A percentile compares a stretch with the other conserved stretches of the same genome.
These are phyloP conservation scores for Abrus pulchellus DNA, from an alignment of 306 rosid genomes.

Conservation along the genomic window DNA sequence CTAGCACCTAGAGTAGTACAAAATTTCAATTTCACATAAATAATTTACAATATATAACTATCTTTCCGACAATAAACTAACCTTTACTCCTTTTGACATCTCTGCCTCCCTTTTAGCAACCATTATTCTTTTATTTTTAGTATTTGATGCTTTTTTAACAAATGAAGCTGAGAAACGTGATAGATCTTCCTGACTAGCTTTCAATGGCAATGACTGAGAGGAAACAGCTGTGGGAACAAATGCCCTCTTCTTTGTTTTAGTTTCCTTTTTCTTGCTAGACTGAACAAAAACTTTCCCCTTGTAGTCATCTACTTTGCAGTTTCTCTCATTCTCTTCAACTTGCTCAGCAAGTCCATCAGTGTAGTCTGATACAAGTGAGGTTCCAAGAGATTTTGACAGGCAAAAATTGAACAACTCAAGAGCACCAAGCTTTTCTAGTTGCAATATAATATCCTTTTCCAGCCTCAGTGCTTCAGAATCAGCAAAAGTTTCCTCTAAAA, in stretches of 20 bases:
- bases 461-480: constrained; percentile 68
- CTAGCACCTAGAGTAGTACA: constrained; percentile 63
- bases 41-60: not conserved
- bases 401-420: constrained; percentile 68
- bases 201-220: constrained; percentile 44
- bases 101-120: constrained; percentile 77
- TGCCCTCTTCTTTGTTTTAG: constrained; percentile 58
- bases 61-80: constrained; percentile 48
- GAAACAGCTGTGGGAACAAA: constrained; percentile 39
- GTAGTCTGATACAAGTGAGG: constrained; percentile 50
- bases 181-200: constrained; percentile 46
- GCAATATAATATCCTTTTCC: constrained; percentile 71
- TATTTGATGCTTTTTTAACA: constrained; percentile 53
- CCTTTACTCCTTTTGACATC: constrained; percentile 83
- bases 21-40: not conserved
- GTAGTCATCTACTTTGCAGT: constrained; percentile 37
- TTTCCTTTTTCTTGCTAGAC: constrained; percentile 64
- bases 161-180: constrained; percentile 48
- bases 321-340: constrained; percentile 49
- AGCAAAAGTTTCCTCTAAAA: constrained; percentile 77
- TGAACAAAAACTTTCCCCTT: constrained; percentile 53
- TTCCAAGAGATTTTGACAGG: constrained; percentile 63
- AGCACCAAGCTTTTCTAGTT: constrained; percentile 82
- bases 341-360: constrained; percentile 40
- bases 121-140: constrained; percentile 57